Evolutionary conservation across 2,329 filamentous ascomycete genomes (phyloP).

Genomic region (Fusarium pseudograminearum): DNA sequence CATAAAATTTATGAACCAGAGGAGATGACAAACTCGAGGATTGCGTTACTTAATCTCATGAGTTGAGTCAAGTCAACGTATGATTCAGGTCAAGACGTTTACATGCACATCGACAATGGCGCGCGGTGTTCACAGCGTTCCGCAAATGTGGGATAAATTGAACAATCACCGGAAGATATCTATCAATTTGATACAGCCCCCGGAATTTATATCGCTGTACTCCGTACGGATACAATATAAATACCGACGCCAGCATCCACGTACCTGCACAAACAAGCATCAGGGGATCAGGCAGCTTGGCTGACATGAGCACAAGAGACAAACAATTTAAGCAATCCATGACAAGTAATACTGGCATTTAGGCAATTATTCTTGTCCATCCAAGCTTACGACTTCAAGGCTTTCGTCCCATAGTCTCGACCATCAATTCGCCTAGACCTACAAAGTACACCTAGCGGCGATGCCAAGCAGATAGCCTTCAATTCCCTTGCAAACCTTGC

Average conservation of each 20-base stretch:
- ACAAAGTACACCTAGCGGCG: too few species aligned
- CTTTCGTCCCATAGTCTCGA: not conserved
- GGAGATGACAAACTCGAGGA: not conserved
- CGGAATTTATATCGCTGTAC: too few species aligned
- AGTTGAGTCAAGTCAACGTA: not conserved
- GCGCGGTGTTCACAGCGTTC: not conserved
- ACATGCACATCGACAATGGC: not conserved
- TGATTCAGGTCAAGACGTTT: not conserved
- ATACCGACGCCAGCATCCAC: not conserved
- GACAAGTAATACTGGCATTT: not conserved
- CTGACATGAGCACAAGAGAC: not conserved
- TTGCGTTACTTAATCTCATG: not conserved
- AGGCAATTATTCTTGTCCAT: not conserved
- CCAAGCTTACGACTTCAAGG: not conserved
- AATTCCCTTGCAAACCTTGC: not conserved
- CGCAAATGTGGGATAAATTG: not conserved
- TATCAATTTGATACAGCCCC: not conserved
- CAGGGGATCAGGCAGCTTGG: not conserved
- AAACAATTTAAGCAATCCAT: not conserved
- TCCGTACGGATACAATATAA: not conserved
- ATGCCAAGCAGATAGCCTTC: not conserved
- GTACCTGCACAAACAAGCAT: not conserved
- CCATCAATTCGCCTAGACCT: not conserved
- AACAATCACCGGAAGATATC: not conserved
- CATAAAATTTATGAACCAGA: rapidly evolving